Conservation (phyloP, 306 rosid genomes). For the Chamaecrista fasciculata region DNA sequence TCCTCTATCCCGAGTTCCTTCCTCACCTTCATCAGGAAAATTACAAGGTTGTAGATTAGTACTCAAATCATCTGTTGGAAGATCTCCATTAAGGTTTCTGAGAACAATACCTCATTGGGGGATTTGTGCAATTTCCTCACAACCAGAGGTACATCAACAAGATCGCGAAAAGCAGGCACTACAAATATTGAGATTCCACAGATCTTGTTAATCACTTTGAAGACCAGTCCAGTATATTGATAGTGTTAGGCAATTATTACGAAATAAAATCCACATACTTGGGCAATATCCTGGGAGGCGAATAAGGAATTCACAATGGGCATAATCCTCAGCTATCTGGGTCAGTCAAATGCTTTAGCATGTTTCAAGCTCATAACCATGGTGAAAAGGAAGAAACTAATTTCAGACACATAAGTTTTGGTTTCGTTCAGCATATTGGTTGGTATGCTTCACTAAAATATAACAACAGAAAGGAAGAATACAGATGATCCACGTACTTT, state of each 20-base stretch:
- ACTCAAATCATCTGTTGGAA: conserved; percentile 25
- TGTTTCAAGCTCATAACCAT: conserved; percentile 12
- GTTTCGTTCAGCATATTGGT: neutral
- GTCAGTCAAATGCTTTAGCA: conserved; percentile 29
- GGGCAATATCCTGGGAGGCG: conserved; percentile 98
- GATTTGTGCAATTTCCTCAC: conserved; percentile 89
- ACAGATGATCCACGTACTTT: neutral
- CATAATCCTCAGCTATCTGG: conserved; percentile 95
- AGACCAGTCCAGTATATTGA: conserved; percentile 8
- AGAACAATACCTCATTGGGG: conserved; percentile 68
- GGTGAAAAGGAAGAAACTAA: conserved; percentile 9
- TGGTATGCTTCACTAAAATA: conserved; percentile 7
- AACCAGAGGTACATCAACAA: conserved; percentile 84
- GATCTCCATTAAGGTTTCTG: conserved; percentile 18
- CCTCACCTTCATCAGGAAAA: conserved; percentile 63
- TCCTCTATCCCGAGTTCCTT: conserved; percentile 68
- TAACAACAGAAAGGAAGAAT: neutral
- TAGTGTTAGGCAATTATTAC: conserved; percentile 20
- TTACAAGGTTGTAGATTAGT: neutral
- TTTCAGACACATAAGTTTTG: neutral
- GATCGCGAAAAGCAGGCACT: conserved; percentile 97
- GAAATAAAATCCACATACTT: conserved; percentile 47
- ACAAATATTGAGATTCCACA: conserved; percentile 27
- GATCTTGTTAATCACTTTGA: conserved; percentile 6
- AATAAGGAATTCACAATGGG: conserved; percentile 88